phyloP scores from a whole-genome alignment of 2,329 filamentous ascomycete genomes.

The Botryosphaeria dothidea region DNA sequence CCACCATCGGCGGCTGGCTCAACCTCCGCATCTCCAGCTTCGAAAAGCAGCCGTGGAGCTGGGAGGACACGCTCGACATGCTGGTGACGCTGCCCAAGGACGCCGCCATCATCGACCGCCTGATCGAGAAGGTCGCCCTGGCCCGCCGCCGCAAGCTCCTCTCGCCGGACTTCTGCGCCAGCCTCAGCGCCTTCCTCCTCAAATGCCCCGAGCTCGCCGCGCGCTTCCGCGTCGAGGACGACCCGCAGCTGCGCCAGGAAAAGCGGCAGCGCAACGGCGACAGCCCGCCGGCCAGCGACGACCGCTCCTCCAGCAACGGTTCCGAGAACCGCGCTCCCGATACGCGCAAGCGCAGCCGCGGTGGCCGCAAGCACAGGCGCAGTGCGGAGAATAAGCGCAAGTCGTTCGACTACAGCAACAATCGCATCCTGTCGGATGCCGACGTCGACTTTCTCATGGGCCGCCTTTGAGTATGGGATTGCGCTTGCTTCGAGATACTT shows the following conservation, averaged over 20 bases:
- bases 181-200: neutral
- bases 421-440: neutral
- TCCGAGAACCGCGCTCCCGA: neutral
- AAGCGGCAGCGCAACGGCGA: neutral
- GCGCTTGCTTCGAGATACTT: neutral
- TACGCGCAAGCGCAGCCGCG: neutral
- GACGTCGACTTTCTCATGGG: constrained; percentile 12
- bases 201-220: neutral
- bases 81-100: neutral
- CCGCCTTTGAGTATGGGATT: neutral
- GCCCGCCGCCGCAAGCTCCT: neutral
- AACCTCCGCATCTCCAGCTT: constrained; percentile 7
- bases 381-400: neutral
- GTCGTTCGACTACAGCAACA: neutral
- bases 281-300: neutral
- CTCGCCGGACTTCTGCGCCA: neutral
- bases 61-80: neutral
- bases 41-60: neutral
- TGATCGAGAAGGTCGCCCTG: constrained; percentile 17
- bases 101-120: constrained; percentile 3
- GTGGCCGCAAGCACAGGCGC: neutral
- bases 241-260: neutral
- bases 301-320: neutral
- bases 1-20: constrained; percentile 14
- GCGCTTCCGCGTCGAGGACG: constrained; percentile 8